Percentiles rank a stretch among this genome's conserved stretches.
Evolutionary conservation across 345 rosid genomes (phyloP).

Genomic region (Lepidium sativum): DNA sequence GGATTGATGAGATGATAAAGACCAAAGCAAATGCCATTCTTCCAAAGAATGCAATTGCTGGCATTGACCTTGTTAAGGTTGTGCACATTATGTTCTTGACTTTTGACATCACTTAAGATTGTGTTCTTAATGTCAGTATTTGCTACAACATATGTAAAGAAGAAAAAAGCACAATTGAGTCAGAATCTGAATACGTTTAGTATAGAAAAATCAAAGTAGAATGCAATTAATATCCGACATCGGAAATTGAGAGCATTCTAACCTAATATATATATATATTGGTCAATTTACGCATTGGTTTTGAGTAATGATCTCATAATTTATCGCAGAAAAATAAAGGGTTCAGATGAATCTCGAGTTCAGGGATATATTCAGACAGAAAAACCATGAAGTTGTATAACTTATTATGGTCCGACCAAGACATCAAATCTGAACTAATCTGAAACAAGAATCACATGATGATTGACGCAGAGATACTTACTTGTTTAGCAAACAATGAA

Average conservation of each 20-base stretch:
- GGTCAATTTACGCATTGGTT: background rate
- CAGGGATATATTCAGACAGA: background rate
- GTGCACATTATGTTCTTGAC: slow-evolving; percentile 10
- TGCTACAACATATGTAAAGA: background rate
- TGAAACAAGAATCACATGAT: background rate
- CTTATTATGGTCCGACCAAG: background rate
- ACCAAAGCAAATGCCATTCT: slow-evolving; percentile 24
- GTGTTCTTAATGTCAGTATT: background rate
- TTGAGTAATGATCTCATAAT: too few species aligned
- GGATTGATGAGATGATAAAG: slow-evolving; percentile 24
- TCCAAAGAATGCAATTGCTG: slow-evolving; percentile 26
- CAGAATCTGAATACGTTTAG: background rate
- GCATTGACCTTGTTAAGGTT: slow-evolving; percentile 22
- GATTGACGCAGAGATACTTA: slow-evolving; percentile 2
- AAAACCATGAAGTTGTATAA: background rate
- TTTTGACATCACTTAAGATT: background rate
- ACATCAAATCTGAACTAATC: background rate
- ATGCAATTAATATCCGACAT: too few species aligned
- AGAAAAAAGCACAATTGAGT: background rate
- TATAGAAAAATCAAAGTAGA: background rate
- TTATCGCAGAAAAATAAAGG: background rate
- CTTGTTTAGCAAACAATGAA: slow-evolving; percentile 7
- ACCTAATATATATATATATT: too few species aligned
- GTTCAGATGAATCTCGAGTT: background rate
- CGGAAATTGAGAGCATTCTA: too few species aligned